Percentiles rank a stretch among this genome's conserved stretches.
Evolutionary conservation across 441 rosid species (phyloP).

Genomic region (Erodium texanum): DNA sequence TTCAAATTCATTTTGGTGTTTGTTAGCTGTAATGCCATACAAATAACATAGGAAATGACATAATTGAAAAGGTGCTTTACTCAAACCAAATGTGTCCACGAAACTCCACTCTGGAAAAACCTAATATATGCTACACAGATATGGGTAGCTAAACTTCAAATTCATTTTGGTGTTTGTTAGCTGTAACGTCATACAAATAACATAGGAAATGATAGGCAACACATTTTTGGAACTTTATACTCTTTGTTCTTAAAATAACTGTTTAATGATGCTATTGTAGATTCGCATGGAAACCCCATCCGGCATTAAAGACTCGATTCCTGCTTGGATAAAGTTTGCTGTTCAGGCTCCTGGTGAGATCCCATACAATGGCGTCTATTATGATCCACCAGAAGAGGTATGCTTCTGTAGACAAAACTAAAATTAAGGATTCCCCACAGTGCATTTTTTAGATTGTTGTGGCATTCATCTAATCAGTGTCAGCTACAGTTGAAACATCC

Average conservation of each 20-base stretch:
- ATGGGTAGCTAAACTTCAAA: background rate
- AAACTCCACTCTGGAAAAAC: background rate
- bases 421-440: background rate
- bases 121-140: background rate
- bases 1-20: background rate
- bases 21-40: background rate
- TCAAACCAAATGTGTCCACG: background rate
- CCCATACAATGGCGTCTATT: slow-evolving; percentile 88
- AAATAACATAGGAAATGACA: background rate
- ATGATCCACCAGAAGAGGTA: slow-evolving; percentile 94
- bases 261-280: slow-evolving; percentile 34
- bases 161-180: background rate
- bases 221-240: slow-evolving; percentile 9
- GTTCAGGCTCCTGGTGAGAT: slow-evolving; percentile 92
- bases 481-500: background rate
- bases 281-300: slow-evolving; percentile 93
- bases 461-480: slow-evolving; percentile 6
- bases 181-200: background rate
- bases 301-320: slow-evolving; percentile 92
- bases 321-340: slow-evolving; percentile 97
- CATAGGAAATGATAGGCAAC: background rate
- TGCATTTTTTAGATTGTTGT: background rate
- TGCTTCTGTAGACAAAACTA: slow-evolving; percentile 4
- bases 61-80: too few relatives aligned
- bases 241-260: slow-evolving; percentile 5